Conservation (phyloP, 1,139 yeast genomes). For the Meyerozyma guilliermondii region DNA sequence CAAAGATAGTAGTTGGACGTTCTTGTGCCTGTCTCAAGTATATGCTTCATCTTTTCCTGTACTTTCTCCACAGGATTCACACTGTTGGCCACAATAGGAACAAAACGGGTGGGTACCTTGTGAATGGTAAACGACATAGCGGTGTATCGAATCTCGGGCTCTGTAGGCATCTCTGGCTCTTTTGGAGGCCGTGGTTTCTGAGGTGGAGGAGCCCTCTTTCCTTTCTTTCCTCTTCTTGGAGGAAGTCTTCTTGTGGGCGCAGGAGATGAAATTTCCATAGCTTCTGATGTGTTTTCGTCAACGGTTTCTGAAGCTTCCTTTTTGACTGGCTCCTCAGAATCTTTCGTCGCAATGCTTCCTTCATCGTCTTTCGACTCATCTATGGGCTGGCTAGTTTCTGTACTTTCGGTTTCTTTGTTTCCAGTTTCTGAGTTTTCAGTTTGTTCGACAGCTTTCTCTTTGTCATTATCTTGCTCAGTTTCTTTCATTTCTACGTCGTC, state of each 20-base stretch:
- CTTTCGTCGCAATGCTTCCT: neutral
- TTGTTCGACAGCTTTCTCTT: constrained; percentile 5
- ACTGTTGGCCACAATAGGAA: constrained; percentile 68
- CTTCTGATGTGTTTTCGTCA: constrained; percentile 4
- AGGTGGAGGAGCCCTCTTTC: constrained; percentile 16
- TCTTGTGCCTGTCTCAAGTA: constrained; percentile 57
- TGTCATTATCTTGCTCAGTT: constrained; percentile 7
- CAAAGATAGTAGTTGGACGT: constrained; percentile 63
- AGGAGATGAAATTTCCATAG: constrained; percentile 4
- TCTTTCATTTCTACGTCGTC: constrained; percentile 2
- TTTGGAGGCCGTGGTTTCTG: constrained; percentile 19
- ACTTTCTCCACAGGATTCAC: constrained; percentile 55
- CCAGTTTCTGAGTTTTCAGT: too few species aligned
- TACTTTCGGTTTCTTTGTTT: too few species aligned
- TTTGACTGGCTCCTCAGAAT: constrained; percentile 1
- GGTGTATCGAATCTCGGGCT: constrained; percentile 45
- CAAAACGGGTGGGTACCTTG: constrained; percentile 60
- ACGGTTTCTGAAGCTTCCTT: constrained; percentile 3
- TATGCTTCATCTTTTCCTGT: constrained; percentile 54
- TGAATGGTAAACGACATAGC: constrained; percentile 61
- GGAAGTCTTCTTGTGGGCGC: constrained; percentile 16
- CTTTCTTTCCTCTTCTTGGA: constrained; percentile 17
- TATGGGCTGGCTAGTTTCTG: too few species aligned
- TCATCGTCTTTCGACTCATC: constrained; percentile 4
- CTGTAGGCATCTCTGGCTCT: constrained; percentile 24